Conservation (phyloP, 1,284 basidiomycete genomes). For the Boletus subluridellus region DNA sequence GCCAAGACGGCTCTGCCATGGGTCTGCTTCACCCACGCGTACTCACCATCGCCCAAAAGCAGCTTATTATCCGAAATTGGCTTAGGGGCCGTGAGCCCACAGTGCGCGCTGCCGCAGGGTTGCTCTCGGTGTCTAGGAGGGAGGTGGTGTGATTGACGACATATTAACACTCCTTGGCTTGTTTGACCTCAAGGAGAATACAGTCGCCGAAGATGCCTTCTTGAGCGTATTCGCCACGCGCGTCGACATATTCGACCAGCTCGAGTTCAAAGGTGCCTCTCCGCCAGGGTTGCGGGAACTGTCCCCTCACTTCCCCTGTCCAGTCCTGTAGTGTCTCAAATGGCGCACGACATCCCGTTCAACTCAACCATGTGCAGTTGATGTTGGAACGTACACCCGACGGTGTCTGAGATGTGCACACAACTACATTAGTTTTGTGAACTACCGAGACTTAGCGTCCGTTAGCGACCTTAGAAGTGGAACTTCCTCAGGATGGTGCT, state of each 20-base stretch:
- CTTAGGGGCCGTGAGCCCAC: slow-evolving; percentile 82
- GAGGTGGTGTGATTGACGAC: slow-evolving; percentile 46
- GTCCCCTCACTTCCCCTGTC: background rate
- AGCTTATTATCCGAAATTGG: slow-evolving; percentile 76
- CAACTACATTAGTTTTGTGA: background rate
- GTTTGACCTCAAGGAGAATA: slow-evolving; percentile 60
- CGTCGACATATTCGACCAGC: slow-evolving; percentile 56
- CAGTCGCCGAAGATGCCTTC: slow-evolving; percentile 35
- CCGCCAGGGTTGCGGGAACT: background rate
- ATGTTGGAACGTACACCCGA: background rate
- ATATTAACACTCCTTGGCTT: slow-evolving; percentile 56
- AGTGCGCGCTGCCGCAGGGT: slow-evolving; percentile 79
- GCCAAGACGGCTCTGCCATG: slow-evolving; percentile 30
- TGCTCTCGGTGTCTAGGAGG: slow-evolving; percentile 65
- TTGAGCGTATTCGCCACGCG: slow-evolving; percentile 61
- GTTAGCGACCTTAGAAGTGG: background rate
- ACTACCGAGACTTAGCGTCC: too few species aligned
- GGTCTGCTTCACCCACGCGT: slow-evolving; percentile 66
- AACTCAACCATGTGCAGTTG: background rate
- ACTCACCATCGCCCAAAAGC: slow-evolving; percentile 73
- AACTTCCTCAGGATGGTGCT: background rate
- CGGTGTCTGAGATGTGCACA: background rate
- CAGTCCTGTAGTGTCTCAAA: background rate
- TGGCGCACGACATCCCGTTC: background rate
- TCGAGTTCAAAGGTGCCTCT: slow-evolving; percentile 70